Base-by-base conservation (phyloP, 2,329 filamentous ascomycete species). In the Calonectria hongkongensis region DNA sequence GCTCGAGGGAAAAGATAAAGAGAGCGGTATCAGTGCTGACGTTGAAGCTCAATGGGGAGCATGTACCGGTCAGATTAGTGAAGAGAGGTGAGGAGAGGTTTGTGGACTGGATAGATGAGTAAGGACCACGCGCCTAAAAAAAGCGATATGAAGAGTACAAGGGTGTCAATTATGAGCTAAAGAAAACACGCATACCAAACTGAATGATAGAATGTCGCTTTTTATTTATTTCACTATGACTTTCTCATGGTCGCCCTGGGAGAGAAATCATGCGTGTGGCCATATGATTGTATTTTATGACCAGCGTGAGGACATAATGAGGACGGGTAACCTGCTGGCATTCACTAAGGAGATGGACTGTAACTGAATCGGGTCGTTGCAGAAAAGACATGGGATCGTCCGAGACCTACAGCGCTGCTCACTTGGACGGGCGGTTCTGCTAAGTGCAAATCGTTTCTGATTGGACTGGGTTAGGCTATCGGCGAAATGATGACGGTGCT, bases 31-130 rank as follows among this genome's bases (percentile, higher is more conserved):
- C 89, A n/a, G 83, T 94, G 70, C 88, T 96, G 73, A 95, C 94
- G 72, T 85, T 96, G 76, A 94, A 95, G 84, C 86, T 96, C 82
- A 87, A 91, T 36, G 87, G 85, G n/a, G 86, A 86, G 7, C 86
- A 89, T 68, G 90, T 96, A 41, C 92, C 93, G 0, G 85, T 96
- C 48, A 85, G 93, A 74, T 83, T 96, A 75, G 92, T 94, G 12
- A 91, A 85, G 84, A 90, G 92, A 76, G 94, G 94, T 0, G 84
- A 89, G 75, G 94, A 96, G 87, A 89, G 89, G 79, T 95, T 96
- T 84, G 84, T 90, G 45, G 79, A 83, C 50, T 84, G 85, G 79
- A 73, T 84, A 65, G 78, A 84, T 41, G 71, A 62, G 70, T 73
- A 30, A 71, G 13, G 43, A 12, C 7, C 33, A 36, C 7, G 10